Conservation (phyloP, 768 basidiomycete species). For the Tulasnella sp. region DNA sequence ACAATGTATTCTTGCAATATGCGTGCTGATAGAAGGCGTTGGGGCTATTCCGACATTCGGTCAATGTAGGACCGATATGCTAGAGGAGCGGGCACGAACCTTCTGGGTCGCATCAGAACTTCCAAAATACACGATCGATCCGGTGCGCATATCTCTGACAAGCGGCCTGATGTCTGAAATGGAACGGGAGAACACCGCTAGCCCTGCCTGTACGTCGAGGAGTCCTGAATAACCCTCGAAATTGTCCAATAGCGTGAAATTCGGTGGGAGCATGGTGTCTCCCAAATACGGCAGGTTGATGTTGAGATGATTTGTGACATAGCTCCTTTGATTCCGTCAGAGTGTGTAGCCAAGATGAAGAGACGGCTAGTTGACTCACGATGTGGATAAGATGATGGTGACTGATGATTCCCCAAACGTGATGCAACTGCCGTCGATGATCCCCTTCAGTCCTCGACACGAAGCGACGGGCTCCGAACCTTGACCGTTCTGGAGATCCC, state of each 20-base stretch:
- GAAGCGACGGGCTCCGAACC: no score
- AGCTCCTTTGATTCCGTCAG: neutral
- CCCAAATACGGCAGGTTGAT: neutral
- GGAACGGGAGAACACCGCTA: neutral
- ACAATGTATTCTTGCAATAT: neutral
- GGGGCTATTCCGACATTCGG: neutral
- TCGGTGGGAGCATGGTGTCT: neutral
- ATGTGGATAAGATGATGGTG: no score
- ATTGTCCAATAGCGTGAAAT: neutral
- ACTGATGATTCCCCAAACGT: no score
- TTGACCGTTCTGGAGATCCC: no score
- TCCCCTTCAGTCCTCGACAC: no score
- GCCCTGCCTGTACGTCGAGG: neutral
- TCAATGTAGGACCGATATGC: neutral
- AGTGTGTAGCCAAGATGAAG: neutral
- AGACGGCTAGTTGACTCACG: neutral
- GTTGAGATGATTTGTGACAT: neutral
- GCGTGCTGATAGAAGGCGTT: neutral
- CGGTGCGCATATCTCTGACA: neutral
- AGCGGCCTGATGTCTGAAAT: neutral
- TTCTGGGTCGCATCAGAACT: neutral
- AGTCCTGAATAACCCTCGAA: neutral
- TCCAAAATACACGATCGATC: neutral
- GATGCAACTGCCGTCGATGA: no score
- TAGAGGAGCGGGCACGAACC: neutral